These are phyloP conservation scores for Wickerhamomyces canadensis DNA, from an alignment of 805 yeast genomes.

Conservation along the genomic window DNA sequence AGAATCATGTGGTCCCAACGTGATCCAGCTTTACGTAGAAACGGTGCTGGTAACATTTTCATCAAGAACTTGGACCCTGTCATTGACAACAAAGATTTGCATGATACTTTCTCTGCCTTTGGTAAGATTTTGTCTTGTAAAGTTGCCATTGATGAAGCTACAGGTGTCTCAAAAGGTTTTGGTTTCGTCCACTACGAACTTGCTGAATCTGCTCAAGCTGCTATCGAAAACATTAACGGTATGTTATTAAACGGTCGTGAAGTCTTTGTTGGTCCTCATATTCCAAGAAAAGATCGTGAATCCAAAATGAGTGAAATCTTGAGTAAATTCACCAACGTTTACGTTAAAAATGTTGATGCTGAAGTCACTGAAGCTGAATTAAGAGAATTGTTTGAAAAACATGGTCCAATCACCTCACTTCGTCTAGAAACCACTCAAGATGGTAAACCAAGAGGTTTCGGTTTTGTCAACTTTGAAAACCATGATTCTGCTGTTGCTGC, in stretches of 20 bases:
- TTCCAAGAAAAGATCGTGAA: slow-evolving; percentile 90
- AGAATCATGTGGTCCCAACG: slow-evolving; percentile 99
- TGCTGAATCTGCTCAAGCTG: slow-evolving; percentile 87
- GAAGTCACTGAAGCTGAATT: slow-evolving; percentile 71
- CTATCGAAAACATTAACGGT: slow-evolving; percentile 96
- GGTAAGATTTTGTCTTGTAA: slow-evolving; percentile 95
- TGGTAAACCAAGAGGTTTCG: slow-evolving; percentile 93
- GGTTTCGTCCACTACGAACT: slow-evolving; percentile 97
- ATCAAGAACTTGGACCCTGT: slow-evolving; percentile 98
- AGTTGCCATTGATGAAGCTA: slow-evolving; percentile 85
- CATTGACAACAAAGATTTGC: slow-evolving; percentile 97
- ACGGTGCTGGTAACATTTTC: slow-evolving; percentile 94
- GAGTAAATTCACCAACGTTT: slow-evolving; percentile 93
- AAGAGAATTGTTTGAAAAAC: slow-evolving; percentile 61
- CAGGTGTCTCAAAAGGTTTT: slow-evolving; percentile 87
- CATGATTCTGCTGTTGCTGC: slow-evolving; percentile 90
- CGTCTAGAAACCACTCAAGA: slow-evolving; percentile 69
- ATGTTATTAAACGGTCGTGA: slow-evolving; percentile 95
- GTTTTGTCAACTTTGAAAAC: slow-evolving; percentile 84
- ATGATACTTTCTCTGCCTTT: slow-evolving; percentile 95
- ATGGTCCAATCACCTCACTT: slow-evolving; percentile 82
- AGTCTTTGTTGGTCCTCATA: slow-evolving; percentile 93
- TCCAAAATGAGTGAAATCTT: slow-evolving; percentile 85
- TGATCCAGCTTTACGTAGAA: slow-evolving; percentile 92
- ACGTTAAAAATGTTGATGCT: slow-evolving; percentile 80